Conservation (phyloP, 2,329 filamentous ascomycete species). For the Lasiodiplodia sp. region DNA sequence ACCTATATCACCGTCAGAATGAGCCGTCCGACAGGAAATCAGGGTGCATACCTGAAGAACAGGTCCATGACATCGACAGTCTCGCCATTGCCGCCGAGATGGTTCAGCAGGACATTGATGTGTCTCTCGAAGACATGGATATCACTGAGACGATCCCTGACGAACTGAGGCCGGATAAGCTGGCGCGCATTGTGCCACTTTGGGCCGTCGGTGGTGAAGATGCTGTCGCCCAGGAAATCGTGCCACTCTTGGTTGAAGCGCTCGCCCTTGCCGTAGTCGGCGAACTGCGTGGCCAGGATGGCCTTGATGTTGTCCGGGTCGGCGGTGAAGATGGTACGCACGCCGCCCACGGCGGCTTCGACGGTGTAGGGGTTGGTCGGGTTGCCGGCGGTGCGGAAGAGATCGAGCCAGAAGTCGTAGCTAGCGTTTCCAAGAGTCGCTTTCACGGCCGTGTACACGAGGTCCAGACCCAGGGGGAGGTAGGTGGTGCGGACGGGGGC, state of each 20-base stretch:
- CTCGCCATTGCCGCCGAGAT: conserved; percentile 59
- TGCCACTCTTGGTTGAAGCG: conserved; percentile 78
- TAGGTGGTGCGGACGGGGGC: conserved; percentile 52
- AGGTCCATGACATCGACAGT: conserved; percentile 76
- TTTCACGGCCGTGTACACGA: conserved; percentile 65
- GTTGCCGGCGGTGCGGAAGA: conserved; percentile 56
- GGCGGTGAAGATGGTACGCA: conserved; percentile 75
- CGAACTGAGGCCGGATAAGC: conserved; percentile 85
- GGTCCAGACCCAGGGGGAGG: conserved; percentile 65
- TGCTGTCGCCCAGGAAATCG: conserved; percentile 75
- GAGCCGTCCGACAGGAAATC: not conserved
- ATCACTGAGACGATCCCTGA: conserved; percentile 83
- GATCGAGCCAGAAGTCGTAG: conserved; percentile 66
- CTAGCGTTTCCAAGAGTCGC: conserved; percentile 63
- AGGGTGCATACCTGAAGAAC: conserved; percentile 67
- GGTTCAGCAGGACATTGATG: conserved; percentile 73
- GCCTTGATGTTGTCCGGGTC: conserved; percentile 93
- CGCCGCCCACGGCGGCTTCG: conserved; percentile 64
- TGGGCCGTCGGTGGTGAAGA: conserved; percentile 76
- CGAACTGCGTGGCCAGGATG: conserved; percentile 85
- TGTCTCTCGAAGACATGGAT: conserved; percentile 83
- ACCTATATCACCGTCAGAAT: conserved; percentile 40
- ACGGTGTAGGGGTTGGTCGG: conserved; percentile 60
- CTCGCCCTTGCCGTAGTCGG: conserved; percentile 82
- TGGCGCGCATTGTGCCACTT: conserved; percentile 83